Base-by-base conservation (phyloP, 1,284 basidiomycete genomes). In the Lentinula novae-zelandiae region DNA sequence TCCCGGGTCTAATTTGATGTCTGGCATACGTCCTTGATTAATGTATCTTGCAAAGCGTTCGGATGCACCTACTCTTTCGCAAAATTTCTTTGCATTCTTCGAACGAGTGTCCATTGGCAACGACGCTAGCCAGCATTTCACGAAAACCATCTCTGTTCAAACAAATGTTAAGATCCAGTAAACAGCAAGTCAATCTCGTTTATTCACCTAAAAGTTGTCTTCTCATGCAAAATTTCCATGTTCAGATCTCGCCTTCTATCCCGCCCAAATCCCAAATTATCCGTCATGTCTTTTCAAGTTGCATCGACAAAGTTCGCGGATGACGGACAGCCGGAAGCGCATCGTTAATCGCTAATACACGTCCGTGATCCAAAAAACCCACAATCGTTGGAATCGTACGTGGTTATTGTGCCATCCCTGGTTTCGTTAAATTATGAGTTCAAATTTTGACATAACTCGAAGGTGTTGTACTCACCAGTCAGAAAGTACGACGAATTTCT, bases 351-450 rank as follows among this genome's bases (percentile, higher is more conserved):
- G 52, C 31, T 34, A 40, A 48, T 34, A 15, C 44, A 52, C 46
- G 17, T 31, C 50, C 12, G 49, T 39, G 48, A 53, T 27, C 31
- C 44, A 27, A 58, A 60, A 58, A 46, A 75, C 87, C 66, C 71
- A 92, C 91, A 94, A 70, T 96, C 95, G 75, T 96, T 96, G 20
- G 91, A 93, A 74, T 96, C 93, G 67, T 83, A 84, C 53, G 85
- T 93, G 6, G 93, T 96, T 75, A 96, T 96, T 22, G 93, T 96
- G 68, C 93, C 94, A 76, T 95, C 94, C 93, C 89, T 92, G 71
- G 39, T 6, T 2, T 3, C 49, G 15, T n/a, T n/a, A 20, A 8
- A 42, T 1, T 34, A 20, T 38, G 8, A 17, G 49, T 34, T 6
- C 12, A 40, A 27, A 33, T 5, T 27, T 8, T 17, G 12, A 39